A percentile compares a stretch with the other conserved stretches of the same genome.
These are phyloP conservation scores for Metschnikowia rubicola DNA, from an alignment of 805 yeast species.

Conservation along the genomic window DNA sequence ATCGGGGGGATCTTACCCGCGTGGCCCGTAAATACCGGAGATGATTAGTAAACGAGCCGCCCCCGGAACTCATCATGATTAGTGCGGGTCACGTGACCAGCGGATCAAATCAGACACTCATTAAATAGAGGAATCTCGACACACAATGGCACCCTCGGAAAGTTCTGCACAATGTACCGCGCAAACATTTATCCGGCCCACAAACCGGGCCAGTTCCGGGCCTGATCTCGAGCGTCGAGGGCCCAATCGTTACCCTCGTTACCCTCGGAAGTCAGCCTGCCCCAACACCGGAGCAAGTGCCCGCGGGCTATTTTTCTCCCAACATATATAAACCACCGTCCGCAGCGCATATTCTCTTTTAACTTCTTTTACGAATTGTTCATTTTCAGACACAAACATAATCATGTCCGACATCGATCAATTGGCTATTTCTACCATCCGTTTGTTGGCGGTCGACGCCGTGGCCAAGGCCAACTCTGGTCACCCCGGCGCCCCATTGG, in stretches of 20 bases:
- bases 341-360: conserved; percentile 2
- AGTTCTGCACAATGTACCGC: too few relatives aligned
- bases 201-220: too few relatives aligned
- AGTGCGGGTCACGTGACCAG: neutral
- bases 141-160: too few relatives aligned
- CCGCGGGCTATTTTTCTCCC: neutral
- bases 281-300: conserved; percentile 3
- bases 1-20: conserved; percentile 1
- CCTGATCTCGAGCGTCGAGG: too few relatives aligned
- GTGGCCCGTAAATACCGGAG: neutral
- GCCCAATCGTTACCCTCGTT: too few relatives aligned
- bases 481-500: conserved; percentile 99
- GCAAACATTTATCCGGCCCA: too few relatives aligned
- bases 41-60: neutral
- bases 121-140: too few relatives aligned
- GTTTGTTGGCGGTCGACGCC: conserved; percentile 83
- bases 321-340: neutral
- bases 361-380: conserved; percentile 2
- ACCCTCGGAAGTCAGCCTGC: neutral
- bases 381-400: conserved; percentile 1
- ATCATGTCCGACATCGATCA: conserved; percentile 50
- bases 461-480: conserved; percentile 90
- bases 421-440: conserved; percentile 80
- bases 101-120: neutral
- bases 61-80: conserved; percentile 1